Conservation (phyloP, 2,329 filamentous ascomycete species). For the Amauroascus verrucosus region DNA sequence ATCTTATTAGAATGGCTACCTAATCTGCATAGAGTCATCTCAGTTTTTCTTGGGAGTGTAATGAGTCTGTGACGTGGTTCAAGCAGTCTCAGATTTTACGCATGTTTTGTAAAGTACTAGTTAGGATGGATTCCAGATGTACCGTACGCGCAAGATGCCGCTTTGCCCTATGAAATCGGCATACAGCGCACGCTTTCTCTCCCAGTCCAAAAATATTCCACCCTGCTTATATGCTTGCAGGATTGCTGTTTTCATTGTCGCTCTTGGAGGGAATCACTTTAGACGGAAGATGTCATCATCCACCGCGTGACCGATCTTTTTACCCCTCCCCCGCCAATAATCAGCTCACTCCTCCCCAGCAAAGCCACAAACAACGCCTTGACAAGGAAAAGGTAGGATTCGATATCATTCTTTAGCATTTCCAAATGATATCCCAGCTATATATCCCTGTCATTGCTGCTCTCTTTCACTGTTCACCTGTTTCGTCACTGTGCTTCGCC, state of each 20-base stretch:
- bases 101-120: too few relatives aligned
- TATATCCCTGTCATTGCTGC: not conserved
- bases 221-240: too few relatives aligned
- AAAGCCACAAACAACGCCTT: constrained; percentile 1
- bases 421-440: not conserved
- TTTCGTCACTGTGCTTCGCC: too few relatives aligned
- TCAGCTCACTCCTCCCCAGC: not conserved
- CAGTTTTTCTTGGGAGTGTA: too few relatives aligned
- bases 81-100: too few relatives aligned
- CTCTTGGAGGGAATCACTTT: not conserved
- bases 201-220: too few relatives aligned
- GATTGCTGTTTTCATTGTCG: not conserved
- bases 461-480: not conserved
- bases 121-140: too few relatives aligned
- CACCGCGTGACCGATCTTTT: not conserved
- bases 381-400: not conserved
- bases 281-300: constrained; percentile 4
- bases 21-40: too few relatives aligned
- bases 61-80: too few relatives aligned
- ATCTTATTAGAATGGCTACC: not conserved
- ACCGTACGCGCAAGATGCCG: too few relatives aligned
- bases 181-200: too few relatives aligned
- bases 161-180: too few relatives aligned
- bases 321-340: constrained; percentile 8
- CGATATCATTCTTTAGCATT: not conserved